phyloP scores from a whole-genome alignment of 2,329 filamentous ascomycete genomes.

The Beauveria varroae region DNA sequence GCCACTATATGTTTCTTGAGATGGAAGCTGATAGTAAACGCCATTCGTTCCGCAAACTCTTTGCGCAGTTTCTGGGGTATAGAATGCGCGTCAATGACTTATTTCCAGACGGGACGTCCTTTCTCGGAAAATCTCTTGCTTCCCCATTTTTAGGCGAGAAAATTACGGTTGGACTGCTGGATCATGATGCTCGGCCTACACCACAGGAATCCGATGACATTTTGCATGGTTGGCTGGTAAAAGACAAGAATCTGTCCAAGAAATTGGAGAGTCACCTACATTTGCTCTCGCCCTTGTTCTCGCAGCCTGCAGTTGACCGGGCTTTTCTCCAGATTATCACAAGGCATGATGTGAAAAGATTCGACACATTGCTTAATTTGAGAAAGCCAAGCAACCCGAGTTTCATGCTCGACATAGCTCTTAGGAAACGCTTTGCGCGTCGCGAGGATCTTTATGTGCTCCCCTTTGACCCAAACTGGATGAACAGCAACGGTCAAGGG shows the following conservation, averaged over 20 bases:
- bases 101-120: background rate
- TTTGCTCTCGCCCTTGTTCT: background rate
- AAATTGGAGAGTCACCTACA: background rate
- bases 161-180: background rate
- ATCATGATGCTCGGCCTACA: background rate
- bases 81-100: background rate
- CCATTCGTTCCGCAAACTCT: background rate
- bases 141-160: background rate
- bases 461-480: background rate
- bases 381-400: background rate
- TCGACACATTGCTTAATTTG: background rate
- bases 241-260: background rate
- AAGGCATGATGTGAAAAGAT: background rate
- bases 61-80: background rate
- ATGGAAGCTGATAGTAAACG: background rate
- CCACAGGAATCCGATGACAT: background rate
- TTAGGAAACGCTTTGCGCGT: background rate
- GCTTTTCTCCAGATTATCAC: background rate
- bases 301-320: background rate
- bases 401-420: background rate
- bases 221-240: background rate
- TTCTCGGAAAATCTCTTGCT: background rate
- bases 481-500: background rate
- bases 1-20: background rate
- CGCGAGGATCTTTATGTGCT: background rate